Evolutionary conservation across 2,329 filamentous ascomycete species (phyloP).

Genomic region (Alternaria longipes): DNA sequence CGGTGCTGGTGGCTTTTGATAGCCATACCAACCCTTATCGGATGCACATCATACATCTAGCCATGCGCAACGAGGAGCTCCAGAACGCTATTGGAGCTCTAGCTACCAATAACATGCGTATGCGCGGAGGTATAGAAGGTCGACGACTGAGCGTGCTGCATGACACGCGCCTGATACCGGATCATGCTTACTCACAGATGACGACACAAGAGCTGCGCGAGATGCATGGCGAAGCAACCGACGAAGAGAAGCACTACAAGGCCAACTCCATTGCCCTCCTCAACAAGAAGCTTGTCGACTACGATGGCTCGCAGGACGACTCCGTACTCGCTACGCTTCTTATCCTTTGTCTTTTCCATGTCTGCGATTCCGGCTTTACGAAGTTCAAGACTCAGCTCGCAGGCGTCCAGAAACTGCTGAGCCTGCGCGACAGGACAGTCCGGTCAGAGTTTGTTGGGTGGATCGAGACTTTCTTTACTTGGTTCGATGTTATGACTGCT

Average conservation of each 20-base stretch:
- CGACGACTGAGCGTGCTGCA: conserved; percentile 44
- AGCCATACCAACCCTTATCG: conserved; percentile 83
- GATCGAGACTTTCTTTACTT: conserved; percentile 93
- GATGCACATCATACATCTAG: conserved; percentile 80
- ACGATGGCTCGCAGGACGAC: conserved; percentile 78
- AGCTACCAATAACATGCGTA: conserved; percentile 87
- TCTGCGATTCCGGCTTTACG: conserved; percentile 90
- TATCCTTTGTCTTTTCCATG: conserved; percentile 88
- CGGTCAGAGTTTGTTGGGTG: conserved; percentile 76
- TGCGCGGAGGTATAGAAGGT: conserved; percentile 73
- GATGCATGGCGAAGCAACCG: conserved; percentile 65
- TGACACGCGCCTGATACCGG: conserved; percentile 44
- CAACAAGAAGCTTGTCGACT: conserved; percentile 84
- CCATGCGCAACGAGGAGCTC: conserved; percentile 79
- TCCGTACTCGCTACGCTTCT: conserved; percentile 88
- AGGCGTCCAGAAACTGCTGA: conserved; percentile 88
- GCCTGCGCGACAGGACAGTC: conserved; percentile 72
- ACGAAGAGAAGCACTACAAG: conserved; percentile 85
- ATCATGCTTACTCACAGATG: conserved; percentile 51
- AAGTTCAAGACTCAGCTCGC: conserved; percentile 95
- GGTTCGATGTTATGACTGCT: conserved; percentile 92
- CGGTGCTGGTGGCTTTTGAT: conserved; percentile 91
- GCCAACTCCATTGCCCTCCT: conserved; percentile 82
- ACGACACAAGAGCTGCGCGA: conserved; percentile 50
- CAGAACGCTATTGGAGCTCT: conserved; percentile 92